Evolutionary conservation across 345 rosid genomes (phyloP).

Genomic region (Salix caprea): DNA sequence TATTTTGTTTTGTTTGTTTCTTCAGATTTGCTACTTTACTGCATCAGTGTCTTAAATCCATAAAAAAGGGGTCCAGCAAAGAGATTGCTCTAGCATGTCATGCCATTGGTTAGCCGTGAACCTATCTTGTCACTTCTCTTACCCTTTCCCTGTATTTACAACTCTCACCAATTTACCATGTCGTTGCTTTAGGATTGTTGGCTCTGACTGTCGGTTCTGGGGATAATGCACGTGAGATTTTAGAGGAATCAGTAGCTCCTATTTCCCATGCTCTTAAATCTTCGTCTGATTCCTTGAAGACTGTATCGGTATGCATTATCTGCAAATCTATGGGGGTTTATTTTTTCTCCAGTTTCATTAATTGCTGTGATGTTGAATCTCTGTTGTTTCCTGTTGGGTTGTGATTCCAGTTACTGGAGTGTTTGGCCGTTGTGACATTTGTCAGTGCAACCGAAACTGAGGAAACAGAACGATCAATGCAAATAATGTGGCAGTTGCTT

Average conservation of each 20-base stretch:
- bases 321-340: not conserved
- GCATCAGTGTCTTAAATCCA: slow-evolving; percentile 59
- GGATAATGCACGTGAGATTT: slow-evolving; percentile 54
- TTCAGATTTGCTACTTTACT: slow-evolving; percentile 80
- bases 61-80: slow-evolving; percentile 67
- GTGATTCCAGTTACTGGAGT: slow-evolving; percentile 57
- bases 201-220: slow-evolving; percentile 75
- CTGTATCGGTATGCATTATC: slow-evolving; percentile 41
- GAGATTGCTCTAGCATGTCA: slow-evolving; percentile 73
- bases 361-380: not conserved
- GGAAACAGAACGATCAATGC: slow-evolving; percentile 77
- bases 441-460: slow-evolving; percentile 66
- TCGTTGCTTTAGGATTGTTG: slow-evolving; percentile 57
- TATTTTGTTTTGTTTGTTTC: not conserved
- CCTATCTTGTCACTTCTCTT: not conserved
- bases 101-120: slow-evolving; percentile 51
- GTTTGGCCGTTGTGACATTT: slow-evolving; percentile 79
- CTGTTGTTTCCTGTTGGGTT: not conserved
- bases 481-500: slow-evolving; percentile 84
- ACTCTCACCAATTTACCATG: not conserved
- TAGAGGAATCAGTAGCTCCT: slow-evolving; percentile 58
- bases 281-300: slow-evolving; percentile 47
- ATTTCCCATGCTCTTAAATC: slow-evolving; percentile 69
- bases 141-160: not conserved
- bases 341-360: not conserved